A percentile compares a stretch with the other conserved stretches of the same genome.
Conservation (phyloP, 108 stramenopile genomes). For the Discostella stelligeroides region DNA sequence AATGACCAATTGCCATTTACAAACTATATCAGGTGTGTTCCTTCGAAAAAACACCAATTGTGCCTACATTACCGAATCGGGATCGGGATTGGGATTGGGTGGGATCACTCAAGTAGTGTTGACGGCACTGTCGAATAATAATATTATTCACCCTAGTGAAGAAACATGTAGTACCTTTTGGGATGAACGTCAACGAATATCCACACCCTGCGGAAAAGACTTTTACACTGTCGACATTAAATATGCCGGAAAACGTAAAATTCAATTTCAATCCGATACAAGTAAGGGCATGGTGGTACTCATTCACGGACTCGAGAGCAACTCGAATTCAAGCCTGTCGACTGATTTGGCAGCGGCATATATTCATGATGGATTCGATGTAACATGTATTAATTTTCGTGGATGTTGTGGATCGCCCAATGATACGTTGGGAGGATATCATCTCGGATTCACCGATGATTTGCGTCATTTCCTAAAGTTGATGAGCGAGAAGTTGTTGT, state of each 20-base stretch:
- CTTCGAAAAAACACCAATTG: conserved; percentile 19
- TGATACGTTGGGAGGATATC: conserved; percentile 69
- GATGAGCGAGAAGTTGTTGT: conserved; percentile 39
- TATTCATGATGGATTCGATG: conserved; percentile 58
- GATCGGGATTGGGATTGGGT: conserved; percentile 21
- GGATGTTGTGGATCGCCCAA: conserved; percentile 79
- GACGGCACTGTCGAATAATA: conserved; percentile 14
- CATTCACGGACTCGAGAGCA: conserved; percentile 78
- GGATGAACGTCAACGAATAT: conserved; percentile 64
- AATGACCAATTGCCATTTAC: conserved; percentile 61
- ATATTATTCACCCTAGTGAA: conserved; percentile 2
- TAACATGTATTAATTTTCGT: conserved; percentile 83
- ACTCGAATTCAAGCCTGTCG: conserved; percentile 60
- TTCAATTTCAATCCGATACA: conserved; percentile 23
- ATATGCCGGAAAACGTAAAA: conserved; percentile 29
- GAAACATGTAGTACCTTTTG: conserved; percentile 36
- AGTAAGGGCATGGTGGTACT: conserved; percentile 63
- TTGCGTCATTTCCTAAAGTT: conserved; percentile 63
- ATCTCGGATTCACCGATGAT: conserved; percentile 93
- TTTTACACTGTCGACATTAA: conserved; percentile 79
- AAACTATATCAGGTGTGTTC: conserved; percentile 66
- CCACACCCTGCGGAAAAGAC: conserved; percentile 63
- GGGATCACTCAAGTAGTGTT: conserved; percentile 23
- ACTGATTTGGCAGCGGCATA: conserved; percentile 67
- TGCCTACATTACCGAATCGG: conserved; percentile 30